Evolutionary conservation across 2,329 filamentous ascomycete species (phyloP).

Genomic region (Microascus cirrosus): DNA sequence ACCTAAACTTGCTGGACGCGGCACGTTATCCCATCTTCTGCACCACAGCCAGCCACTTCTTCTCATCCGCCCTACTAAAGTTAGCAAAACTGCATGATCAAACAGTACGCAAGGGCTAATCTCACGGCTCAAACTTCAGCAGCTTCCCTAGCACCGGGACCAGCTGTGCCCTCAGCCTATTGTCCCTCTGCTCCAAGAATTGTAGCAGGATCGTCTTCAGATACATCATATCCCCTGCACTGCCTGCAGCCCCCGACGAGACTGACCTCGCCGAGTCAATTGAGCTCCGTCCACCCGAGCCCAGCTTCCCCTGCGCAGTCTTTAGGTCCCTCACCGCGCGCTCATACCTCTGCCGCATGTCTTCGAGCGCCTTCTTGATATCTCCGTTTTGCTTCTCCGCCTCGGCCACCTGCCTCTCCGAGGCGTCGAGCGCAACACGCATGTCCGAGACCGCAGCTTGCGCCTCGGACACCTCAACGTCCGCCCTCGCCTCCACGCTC

Average conservation of each 20-base stretch:
- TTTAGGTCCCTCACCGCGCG: conserved; percentile 62
- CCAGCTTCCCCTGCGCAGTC: conserved; percentile 34
- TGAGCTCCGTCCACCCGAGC: conserved; percentile 28
- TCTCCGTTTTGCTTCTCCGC: conserved; percentile 73
- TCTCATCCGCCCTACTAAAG: conserved; percentile 12
- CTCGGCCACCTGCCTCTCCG: conserved; percentile 74
- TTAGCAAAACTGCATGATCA: conserved; percentile 1
- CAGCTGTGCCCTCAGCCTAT: conserved; percentile 62
- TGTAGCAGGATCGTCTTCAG: conserved; percentile 73
- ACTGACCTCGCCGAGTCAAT: conserved; percentile 30
- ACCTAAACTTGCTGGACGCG: neutral
- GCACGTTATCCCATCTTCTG: conserved; percentile 11
- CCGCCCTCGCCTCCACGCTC: conserved; percentile 53
- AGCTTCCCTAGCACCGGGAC: conserved; percentile 69
- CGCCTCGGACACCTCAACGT: conserved; percentile 64
- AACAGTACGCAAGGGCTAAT: conserved; percentile 9
- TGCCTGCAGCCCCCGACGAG: conserved; percentile 11
- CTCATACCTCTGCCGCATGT: conserved; percentile 65
- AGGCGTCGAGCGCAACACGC: conserved; percentile 72
- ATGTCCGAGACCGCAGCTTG: conserved; percentile 67
- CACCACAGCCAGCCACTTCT: conserved; percentile 15
- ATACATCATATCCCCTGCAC: conserved; percentile 46
- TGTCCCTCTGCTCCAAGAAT: conserved; percentile 72
- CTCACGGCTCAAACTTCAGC: conserved; percentile 66
- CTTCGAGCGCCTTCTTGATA: conserved; percentile 64